Evolutionary conservation across 176 grass and related monocot genomes (phyloP).

Genomic region (Zizania latifolia): DNA sequence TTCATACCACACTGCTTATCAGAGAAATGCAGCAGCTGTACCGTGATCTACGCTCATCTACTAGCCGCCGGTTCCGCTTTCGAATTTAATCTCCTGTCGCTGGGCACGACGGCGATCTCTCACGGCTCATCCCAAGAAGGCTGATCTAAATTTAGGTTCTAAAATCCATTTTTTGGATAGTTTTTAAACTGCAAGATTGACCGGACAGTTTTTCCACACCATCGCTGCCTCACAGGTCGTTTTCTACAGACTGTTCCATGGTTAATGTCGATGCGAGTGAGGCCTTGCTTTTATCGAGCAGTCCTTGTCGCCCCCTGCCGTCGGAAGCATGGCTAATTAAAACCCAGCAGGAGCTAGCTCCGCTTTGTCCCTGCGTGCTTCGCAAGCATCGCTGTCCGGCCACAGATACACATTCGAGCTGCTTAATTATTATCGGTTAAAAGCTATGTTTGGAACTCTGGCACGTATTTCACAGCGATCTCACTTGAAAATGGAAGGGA

Average conservation of each 20-base stretch:
- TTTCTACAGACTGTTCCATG: background rate
- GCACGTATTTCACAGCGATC: background rate
- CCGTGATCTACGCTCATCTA: no score
- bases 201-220: background rate
- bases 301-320: background rate
- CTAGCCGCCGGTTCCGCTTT: background rate
- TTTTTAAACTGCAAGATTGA: no score
- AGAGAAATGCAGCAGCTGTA: no score
- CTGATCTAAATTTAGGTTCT: no score
- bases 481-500: background rate
- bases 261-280: background rate
- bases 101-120: background rate
- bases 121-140: background rate
- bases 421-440: background rate
- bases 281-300: background rate
- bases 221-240: slow-evolving; percentile 7
- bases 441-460: background rate
- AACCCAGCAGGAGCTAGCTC: background rate
- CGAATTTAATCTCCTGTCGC: background rate
- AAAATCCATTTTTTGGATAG: no score
- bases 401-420: background rate
- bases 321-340: background rate
- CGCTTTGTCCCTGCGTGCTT: background rate
- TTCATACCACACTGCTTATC: background rate
- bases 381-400: background rate